A percentile compares a stretch with the other conserved stretches of the same genome.
These are phyloP conservation scores for Pythium dissotocum DNA, from an alignment of 352 stramenopile genomes.

Conservation along the genomic window DNA sequence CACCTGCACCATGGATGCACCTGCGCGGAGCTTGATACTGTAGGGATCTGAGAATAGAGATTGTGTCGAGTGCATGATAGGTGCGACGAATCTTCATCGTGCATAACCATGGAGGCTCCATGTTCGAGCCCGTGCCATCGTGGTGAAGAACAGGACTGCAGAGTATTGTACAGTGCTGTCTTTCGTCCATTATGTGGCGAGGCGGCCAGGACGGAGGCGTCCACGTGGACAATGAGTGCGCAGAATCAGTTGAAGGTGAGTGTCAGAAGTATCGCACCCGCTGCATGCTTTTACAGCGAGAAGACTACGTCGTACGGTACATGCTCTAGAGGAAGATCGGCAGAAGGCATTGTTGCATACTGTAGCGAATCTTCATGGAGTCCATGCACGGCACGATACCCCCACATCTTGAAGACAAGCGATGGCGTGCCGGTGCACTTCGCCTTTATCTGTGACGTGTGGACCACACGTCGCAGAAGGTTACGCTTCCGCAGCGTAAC, in stretches of 20 bases:
- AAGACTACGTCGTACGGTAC: no score
- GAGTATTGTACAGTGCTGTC: no score
- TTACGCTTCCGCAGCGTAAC: neutral
- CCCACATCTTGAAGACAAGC: neutral
- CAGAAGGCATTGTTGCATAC: no score
- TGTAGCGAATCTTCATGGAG: no score
- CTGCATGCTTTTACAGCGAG: neutral
- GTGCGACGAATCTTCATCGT: neutral
- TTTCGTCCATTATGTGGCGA: neutral
- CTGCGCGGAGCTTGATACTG: no score
- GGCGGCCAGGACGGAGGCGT: neutral
- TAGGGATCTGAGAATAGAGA: no score
- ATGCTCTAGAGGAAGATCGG: no score
- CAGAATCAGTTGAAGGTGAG: neutral
- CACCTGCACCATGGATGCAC: no score
- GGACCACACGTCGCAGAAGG: neutral
- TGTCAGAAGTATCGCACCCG: neutral
- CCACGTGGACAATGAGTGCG: neutral
- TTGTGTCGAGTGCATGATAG: neutral
- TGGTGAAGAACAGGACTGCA: no score
- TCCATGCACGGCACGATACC: neutral
- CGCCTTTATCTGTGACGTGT: neutral
- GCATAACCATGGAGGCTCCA: neutral
- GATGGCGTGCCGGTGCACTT: neutral
- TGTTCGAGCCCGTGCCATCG: no score